Conservation (phyloP, 2,329 filamentous ascomycete genomes). For the Chrysoporthe puriensis region DNA sequence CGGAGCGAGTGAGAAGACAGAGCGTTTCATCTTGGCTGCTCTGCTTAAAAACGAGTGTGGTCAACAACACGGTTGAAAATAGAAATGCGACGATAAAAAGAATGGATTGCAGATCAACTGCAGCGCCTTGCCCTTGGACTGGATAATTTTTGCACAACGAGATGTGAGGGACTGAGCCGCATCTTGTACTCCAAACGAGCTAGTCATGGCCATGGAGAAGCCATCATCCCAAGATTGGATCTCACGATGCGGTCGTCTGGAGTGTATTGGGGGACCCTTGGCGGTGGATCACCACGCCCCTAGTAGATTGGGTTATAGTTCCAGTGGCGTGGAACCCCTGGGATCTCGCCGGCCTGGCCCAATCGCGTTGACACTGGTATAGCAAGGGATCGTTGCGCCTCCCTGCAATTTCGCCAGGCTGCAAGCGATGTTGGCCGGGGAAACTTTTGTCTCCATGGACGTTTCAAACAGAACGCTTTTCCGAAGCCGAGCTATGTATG, state of each 20-base stretch:
- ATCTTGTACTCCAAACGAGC: conserved; percentile 11
- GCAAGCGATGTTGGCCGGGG: conserved; percentile 11
- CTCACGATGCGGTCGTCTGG: conserved; percentile 18
- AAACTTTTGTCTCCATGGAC: conserved; percentile 18
- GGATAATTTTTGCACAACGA: not conserved
- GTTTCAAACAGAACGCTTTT: conserved; percentile 23
- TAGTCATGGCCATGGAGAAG: not conserved
- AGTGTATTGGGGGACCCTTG: conserved; percentile 20
- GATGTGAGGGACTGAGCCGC: not conserved
- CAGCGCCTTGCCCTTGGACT: conserved; percentile 1
- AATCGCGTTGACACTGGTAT: not conserved
- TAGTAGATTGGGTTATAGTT: conserved; percentile 5
- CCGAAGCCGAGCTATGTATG: not conserved
- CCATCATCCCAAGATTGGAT: conserved; percentile 7
- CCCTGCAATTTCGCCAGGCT: conserved; percentile 2
- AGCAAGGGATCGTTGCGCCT: not conserved
- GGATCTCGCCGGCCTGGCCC: conserved; percentile 6
- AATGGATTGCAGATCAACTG: conserved; percentile 30
- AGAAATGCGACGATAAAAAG: conserved; percentile 16
- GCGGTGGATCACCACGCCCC: not conserved
- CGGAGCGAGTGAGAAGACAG: conserved; percentile 15
- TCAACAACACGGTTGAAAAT: conserved; percentile 20
- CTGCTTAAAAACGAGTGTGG: conserved; percentile 14
- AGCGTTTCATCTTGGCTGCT: conserved; percentile 16
- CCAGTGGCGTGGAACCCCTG: conserved; percentile 21